Evolutionary conservation across 805 yeast genomes (phyloP).

Genomic region (Metschnikowia continentalis): DNA sequence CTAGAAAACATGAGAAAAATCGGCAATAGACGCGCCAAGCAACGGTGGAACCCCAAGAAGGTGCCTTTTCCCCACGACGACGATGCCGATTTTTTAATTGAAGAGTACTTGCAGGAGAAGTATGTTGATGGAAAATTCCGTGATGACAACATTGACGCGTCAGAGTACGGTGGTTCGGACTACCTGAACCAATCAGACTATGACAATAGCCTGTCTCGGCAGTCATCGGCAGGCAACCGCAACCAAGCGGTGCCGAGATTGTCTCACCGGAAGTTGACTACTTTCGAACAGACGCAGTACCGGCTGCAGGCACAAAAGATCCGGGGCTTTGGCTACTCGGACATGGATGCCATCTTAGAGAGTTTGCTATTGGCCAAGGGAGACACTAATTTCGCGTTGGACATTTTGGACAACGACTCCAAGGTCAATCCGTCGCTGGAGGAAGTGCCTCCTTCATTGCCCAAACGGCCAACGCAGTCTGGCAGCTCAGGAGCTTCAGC

Average conservation of each 20-base stretch:
- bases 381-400: slow-evolving; percentile 54
- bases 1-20: slow-evolving; percentile 39
- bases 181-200: slow-evolving; percentile 3
- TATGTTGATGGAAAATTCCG: slow-evolving; percentile 62
- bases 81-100: slow-evolving; percentile 53
- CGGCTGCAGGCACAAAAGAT: slow-evolving; percentile 42
- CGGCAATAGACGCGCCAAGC: slow-evolving; percentile 62
- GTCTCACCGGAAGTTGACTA: slow-evolving; percentile 50
- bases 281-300: slow-evolving; percentile 50
- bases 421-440: slow-evolving; percentile 32
- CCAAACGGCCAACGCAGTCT: slow-evolving; percentile 30
- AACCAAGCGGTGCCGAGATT: slow-evolving; percentile 33
- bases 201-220: slow-evolving; percentile 15
- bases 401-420: slow-evolving; percentile 45
- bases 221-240: slow-evolving; percentile 7
- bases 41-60: slow-evolving; percentile 63
- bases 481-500: slow-evolving; percentile 9
- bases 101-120: slow-evolving; percentile 59
- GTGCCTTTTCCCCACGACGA: slow-evolving; percentile 75
- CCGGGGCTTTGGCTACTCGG: slow-evolving; percentile 50
- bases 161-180: slow-evolving; percentile 31
- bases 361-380: slow-evolving; percentile 60
- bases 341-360: slow-evolving; percentile 57
- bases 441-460: slow-evolving; percentile 47
- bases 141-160: slow-evolving; percentile 31